phyloP scores from a whole-genome alignment of 2,329 filamentous ascomycete species.

The Epichloe festucae region DNA sequence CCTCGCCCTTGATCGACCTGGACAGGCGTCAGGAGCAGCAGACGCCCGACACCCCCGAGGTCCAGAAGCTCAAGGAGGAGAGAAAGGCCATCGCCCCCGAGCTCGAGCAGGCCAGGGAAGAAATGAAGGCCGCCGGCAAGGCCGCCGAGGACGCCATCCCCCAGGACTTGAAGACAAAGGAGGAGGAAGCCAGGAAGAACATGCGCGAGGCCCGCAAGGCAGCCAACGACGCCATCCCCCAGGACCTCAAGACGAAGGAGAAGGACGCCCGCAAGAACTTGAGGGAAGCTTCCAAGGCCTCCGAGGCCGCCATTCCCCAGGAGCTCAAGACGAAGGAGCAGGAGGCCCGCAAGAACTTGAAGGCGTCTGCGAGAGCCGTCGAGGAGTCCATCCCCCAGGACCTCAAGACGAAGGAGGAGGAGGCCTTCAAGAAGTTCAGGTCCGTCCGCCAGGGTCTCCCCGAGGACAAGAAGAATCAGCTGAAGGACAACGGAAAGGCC shows the following conservation, averaged over 20 bases:
- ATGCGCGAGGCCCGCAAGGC: background rate
- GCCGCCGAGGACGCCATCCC: background rate
- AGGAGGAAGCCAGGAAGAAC: background rate
- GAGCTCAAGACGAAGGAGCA: slow-evolving; percentile 1
- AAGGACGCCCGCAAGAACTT: background rate
- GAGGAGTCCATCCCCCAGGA: no score
- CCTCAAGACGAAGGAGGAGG: background rate
- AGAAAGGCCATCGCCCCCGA: slow-evolving; percentile 1
- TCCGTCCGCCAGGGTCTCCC: background rate
- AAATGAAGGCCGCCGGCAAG: background rate
- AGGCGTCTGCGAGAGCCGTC: no score
- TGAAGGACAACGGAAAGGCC: background rate
- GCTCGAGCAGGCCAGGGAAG: background rate
- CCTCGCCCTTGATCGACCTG: background rate
- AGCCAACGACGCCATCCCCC: background rate
- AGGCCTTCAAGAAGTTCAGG: background rate
- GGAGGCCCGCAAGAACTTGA: no score
- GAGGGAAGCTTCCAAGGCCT: background rate
- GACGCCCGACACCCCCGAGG: background rate
- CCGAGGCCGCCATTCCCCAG: slow-evolving; percentile 2
- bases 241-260: background rate
- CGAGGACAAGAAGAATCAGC: background rate
- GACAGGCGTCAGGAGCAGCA: background rate
- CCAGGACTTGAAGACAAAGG: background rate
- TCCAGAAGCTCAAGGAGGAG: slow-evolving; percentile 3